phyloP scores from a whole-genome alignment of 2,329 filamentous ascomycete genomes.

The Cladosporium sp. region DNA sequence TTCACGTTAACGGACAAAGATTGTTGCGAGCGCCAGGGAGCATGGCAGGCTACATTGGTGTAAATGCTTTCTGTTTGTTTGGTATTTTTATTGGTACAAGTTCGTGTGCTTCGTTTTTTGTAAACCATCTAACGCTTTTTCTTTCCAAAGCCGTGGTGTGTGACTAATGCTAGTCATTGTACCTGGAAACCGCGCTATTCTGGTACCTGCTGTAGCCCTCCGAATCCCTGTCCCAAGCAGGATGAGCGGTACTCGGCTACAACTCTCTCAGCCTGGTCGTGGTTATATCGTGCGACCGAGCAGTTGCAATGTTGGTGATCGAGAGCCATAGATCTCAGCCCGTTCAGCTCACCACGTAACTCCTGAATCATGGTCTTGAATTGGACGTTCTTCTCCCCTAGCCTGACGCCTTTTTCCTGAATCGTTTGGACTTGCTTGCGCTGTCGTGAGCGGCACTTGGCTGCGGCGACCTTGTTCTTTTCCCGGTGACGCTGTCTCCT shows the following conservation, averaged over 20 bases:
- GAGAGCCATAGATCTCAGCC: background rate
- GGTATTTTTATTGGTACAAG: no score
- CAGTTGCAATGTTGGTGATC: background rate
- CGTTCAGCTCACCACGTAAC: background rate
- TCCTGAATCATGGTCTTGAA: background rate
- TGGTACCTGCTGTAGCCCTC: no score
- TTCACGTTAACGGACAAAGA: no score
- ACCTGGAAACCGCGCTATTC: no score
- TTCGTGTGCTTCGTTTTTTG: no score
- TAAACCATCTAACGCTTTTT: no score
- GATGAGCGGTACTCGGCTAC: background rate
- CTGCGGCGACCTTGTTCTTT: conserved; percentile 11
- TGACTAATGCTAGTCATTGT: no score
- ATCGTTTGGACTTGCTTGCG: background rate
- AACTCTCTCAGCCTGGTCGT: background rate
- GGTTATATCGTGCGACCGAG: background rate
- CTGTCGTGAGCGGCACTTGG: background rate
- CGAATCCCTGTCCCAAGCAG: background rate
- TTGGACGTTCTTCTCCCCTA: background rate
- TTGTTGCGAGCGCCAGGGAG: no score
- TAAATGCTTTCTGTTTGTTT: no score
- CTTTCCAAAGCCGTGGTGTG: no score
- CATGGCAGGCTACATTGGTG: no score
- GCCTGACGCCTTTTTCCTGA: background rate
- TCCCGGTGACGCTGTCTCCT: background rate